These are phyloP conservation scores for Pleurotus cornucopiae DNA, from an alignment of 768 basidiomycete species.

Conservation along the genomic window DNA sequence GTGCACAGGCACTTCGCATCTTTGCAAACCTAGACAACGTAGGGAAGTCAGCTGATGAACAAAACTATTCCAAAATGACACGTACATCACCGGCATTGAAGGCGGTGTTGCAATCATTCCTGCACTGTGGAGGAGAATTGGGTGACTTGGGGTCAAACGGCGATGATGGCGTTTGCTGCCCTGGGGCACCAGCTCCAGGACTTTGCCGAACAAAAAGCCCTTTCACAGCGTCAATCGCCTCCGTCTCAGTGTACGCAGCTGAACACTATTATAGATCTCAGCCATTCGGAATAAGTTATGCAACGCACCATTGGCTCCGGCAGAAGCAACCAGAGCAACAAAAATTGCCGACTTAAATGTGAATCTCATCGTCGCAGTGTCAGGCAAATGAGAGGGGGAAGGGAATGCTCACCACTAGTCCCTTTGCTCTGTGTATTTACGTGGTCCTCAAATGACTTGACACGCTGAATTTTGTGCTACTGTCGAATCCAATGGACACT, in stretches of 20 bases:
- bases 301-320: slow-evolving; percentile 4
- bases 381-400: background rate
- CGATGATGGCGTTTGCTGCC: background rate
- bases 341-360: background rate
- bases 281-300: too few species aligned
- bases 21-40: background rate
- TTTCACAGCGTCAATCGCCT: background rate
- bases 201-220: slow-evolving; percentile 1
- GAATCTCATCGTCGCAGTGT: slow-evolving; percentile 1
- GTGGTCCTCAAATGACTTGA: background rate
- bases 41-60: background rate
- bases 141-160: slow-evolving; percentile 5
- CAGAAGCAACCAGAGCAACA: background rate
- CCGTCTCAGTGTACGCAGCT: slow-evolving; percentile 3
- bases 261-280: background rate
- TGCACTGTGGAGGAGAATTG: background rate
- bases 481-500: slow-evolving; percentile 1
- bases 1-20: slow-evolving; percentile 5
- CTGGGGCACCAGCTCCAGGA: background rate
- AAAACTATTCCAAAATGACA: background rate
- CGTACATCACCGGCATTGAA: slow-evolving; percentile 1
- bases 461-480: slow-evolving; percentile 4
- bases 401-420: background rate
- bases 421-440: background rate
- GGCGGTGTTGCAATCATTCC: background rate